Base-by-base conservation (phyloP, 2,329 filamentous ascomycete genomes). In the Pseudogymnoascus verrucosus region DNA sequence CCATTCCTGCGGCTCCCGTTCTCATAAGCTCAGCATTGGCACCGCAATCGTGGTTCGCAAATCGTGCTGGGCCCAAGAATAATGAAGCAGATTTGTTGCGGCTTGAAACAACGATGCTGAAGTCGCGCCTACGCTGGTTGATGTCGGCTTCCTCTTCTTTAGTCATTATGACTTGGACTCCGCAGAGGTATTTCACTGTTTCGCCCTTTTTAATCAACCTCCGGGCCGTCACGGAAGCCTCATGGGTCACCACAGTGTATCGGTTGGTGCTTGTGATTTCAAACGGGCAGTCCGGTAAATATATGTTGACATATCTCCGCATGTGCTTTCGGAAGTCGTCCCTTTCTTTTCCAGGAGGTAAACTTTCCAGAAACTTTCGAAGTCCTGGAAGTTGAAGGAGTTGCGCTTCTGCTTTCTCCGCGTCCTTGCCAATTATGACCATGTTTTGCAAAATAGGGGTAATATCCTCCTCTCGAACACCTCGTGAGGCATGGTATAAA, bases 41-140 rank as follows among this genome's bases (percentile, higher is more conserved):
- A 69, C 89, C 84, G 77, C 95, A 99, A 75, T 99, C 95, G 76
- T 99, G 95, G 73, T 99, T 99, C 26, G 95, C 92, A 74, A 99
- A 98, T 61, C 95, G 87, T 36, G 95, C 95, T 6, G 95, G 96
- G 0, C 95, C 95, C 73, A 99, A 87, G 73, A 99, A 98, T 44
- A 99, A 79, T 61, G 91, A 96, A 31, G 93, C 89, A 65, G 89
- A 89, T 77, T 96, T 97, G 76, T 90, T 93, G 64, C 95, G 84
- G 68, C 91, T 93, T 66, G 93, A 96, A 72, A 97, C 90, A 34
- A 99, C 93, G 67, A 99, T 93, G 74, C 93, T 97, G 74, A 99
- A 99, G 73, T 99, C 95, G 72, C 93, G 93, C 73, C 95, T 89
- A 65, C 87, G 88, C 67, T 87, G 76, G 26, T 91, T 89, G 64